Conservation (phyloP, 1,139 yeast genomes). For the Yamadazyma pseudoaaseri region DNA sequence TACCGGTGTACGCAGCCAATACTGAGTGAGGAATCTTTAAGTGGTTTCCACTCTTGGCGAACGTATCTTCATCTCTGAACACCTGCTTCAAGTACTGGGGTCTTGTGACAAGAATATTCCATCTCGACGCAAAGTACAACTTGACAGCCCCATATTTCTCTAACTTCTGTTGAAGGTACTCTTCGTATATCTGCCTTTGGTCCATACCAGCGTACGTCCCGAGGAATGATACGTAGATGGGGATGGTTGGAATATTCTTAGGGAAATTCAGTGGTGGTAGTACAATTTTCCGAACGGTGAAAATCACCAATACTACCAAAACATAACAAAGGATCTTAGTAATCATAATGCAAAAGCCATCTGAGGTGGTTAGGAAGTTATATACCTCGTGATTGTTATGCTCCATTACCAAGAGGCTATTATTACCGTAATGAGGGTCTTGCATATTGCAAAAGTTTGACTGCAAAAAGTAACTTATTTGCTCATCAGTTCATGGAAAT, state of each 20-base stretch:
- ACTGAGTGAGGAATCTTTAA: slow-evolving; percentile 58
- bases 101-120: slow-evolving; percentile 56
- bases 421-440: too few species aligned
- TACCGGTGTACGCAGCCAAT: slow-evolving; percentile 58
- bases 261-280: slow-evolving; percentile 35
- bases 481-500: too few species aligned
- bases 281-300: slow-evolving; percentile 16
- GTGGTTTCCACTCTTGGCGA: slow-evolving; percentile 62
- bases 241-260: slow-evolving; percentile 55
- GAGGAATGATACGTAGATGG: slow-evolving; percentile 57
- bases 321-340: neutral
- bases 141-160: slow-evolving; percentile 59
- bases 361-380: too few species aligned
- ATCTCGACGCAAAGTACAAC: slow-evolving; percentile 59
- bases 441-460: too few species aligned
- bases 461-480: too few species aligned
- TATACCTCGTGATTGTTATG: too few species aligned
- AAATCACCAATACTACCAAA: neutral
- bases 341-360: too few species aligned
- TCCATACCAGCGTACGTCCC: slow-evolving; percentile 46
- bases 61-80: slow-evolving; percentile 48
- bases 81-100: slow-evolving; percentile 49
- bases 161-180: slow-evolving; percentile 37
- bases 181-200: slow-evolving; percentile 47
- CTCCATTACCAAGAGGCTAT: too few species aligned